Evolutionary conservation across 108 stramenopile genomes (phyloP).

Genomic region (Craspedostauros australis): DNA sequence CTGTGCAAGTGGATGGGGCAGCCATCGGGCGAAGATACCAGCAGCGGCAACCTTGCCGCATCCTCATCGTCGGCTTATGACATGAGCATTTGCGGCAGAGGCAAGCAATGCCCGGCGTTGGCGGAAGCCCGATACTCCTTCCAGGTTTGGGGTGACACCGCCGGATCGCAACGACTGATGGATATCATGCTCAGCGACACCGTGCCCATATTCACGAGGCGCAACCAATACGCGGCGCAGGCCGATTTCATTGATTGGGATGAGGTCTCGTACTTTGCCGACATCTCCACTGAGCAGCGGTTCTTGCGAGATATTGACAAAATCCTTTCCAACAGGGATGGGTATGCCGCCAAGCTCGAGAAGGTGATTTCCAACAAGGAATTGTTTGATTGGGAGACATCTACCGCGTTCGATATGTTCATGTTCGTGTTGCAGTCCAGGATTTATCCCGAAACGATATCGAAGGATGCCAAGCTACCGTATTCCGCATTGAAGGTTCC

Average conservation of each 20-base stretch:
- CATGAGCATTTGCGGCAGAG: conserved; percentile 8
- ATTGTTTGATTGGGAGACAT: conserved; percentile 18
- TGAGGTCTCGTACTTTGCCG: conserved; percentile 15
- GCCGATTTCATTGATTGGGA: conserved; percentile 20
- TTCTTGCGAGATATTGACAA: conserved; percentile 1
- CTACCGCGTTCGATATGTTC: conserved; percentile 21
- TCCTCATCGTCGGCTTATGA: too few relatives aligned
- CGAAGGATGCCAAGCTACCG: too few relatives aligned
- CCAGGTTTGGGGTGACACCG: conserved; percentile 20
- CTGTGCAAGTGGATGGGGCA: conserved; percentile 5
- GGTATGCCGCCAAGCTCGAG: too few relatives aligned
- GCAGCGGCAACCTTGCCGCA: too few relatives aligned
- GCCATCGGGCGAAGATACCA: neutral
- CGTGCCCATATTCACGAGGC: conserved; percentile 22
- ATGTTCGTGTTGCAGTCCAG: conserved; percentile 14
- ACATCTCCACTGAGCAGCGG: neutral
- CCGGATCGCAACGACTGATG: conserved; percentile 6
- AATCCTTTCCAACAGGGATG: too few relatives aligned
- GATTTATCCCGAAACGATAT: conserved; percentile 25
- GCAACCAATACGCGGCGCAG: conserved; percentile 7
- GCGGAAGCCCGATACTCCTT: conserved; percentile 15
- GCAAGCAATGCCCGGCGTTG: conserved; percentile 14
- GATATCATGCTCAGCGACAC: conserved; percentile 25
- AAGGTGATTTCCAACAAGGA: conserved; percentile 11
- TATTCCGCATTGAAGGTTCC: too few relatives aligned